Percentiles rank a stretch among this genome's conserved stretches.
Conservation (phyloP, 2,329 filamentous ascomycete genomes). For the Pleomassaria siparia region DNA sequence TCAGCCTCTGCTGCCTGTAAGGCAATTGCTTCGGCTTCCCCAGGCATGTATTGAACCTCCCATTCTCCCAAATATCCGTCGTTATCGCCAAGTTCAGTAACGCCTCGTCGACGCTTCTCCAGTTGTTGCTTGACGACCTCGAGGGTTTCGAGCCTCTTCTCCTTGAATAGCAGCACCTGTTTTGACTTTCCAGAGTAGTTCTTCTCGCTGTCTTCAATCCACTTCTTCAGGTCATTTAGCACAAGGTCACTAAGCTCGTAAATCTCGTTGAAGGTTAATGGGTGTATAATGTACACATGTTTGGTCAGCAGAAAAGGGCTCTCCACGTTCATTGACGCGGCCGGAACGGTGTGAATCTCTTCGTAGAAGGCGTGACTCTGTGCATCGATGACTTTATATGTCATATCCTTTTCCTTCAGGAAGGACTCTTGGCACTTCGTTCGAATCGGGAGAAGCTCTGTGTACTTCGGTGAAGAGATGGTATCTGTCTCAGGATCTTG, state of each 20-base stretch:
- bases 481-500: too few relatives aligned
- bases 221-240: slow-evolving; percentile 9
- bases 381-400: too few relatives aligned
- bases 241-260: slow-evolving; percentile 7
- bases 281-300: slow-evolving; percentile 17
- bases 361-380: slow-evolving; percentile 19
- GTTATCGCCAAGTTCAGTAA: slow-evolving; percentile 2
- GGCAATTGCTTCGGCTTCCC: too few relatives aligned
- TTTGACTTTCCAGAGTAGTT: neutral
- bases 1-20: too few relatives aligned
- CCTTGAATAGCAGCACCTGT: slow-evolving; percentile 8
- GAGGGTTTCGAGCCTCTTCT: slow-evolving; percentile 9
- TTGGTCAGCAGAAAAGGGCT: slow-evolving; percentile 3
- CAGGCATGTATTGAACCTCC: too few relatives aligned
- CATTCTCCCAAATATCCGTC: slow-evolving; percentile 11
- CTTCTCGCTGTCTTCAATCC: slow-evolving; percentile 11
- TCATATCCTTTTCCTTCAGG: slow-evolving; percentile 1
- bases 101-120: slow-evolving; percentile 3
- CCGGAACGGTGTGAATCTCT: slow-evolving; percentile 15
- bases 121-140: slow-evolving; percentile 10
- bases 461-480: too few relatives aligned
- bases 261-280: slow-evolving; percentile 6
- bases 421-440: neutral
- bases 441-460: neutral
- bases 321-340: slow-evolving; percentile 3